A percentile compares a stretch with the other conserved stretches of the same genome.
Conservation (phyloP, 805 yeast genomes). For the Starmerella gropengiesseri region DNA sequence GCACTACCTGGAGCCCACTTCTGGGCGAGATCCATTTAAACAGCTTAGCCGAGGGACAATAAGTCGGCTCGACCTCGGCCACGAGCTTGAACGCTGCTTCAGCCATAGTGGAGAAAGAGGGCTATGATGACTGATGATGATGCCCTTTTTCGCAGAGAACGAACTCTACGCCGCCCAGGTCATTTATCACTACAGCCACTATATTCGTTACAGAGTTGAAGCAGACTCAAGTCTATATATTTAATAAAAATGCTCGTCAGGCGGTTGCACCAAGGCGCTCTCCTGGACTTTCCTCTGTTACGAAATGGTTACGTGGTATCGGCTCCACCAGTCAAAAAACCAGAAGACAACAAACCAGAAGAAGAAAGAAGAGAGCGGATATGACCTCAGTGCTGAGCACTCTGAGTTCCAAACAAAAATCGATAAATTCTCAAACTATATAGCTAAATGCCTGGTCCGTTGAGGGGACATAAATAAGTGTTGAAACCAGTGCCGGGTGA, state of each 20-base stretch:
- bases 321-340: too few species aligned
- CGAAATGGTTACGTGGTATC: too few species aligned
- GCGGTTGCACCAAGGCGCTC: too few species aligned
- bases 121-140: background rate
- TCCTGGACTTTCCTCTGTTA: too few species aligned
- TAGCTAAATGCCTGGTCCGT: slow-evolving; percentile 24
- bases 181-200: too few species aligned
- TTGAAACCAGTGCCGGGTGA: slow-evolving; percentile 18
- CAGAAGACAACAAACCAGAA: too few species aligned
- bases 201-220: too few species aligned
- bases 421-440: slow-evolving; percentile 7
- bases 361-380: too few species aligned
- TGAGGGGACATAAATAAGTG: slow-evolving; percentile 26
- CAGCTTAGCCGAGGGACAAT: slow-evolving; percentile 22
- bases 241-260: too few species aligned
- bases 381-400: background rate
- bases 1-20: slow-evolving; percentile 73
- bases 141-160: too few species aligned
- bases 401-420: background rate
- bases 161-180: too few species aligned
- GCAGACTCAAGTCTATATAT: too few species aligned
- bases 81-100: slow-evolving; percentile 16
- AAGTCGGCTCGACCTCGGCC: slow-evolving; percentile 21
- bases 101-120: background rate
- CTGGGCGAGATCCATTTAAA: slow-evolving; percentile 63